Percentiles rank a stretch among this genome's conserved stretches.
These are phyloP conservation scores for Trichosporon ovoides DNA, from an alignment of 1,284 basidiomycete genomes.

Conservation along the genomic window DNA sequence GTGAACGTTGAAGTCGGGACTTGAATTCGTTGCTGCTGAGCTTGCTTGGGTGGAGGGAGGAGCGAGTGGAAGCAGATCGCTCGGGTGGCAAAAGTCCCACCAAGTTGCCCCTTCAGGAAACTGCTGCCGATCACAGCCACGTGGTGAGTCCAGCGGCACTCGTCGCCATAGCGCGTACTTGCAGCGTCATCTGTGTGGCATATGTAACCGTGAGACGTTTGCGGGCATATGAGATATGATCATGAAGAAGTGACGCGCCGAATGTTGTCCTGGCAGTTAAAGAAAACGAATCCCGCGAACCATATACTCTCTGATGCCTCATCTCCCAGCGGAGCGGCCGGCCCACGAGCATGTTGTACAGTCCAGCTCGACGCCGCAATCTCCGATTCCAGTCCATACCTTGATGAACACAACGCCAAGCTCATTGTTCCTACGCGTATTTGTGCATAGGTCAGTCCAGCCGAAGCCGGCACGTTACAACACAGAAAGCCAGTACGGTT, in stretches of 20 bases:
- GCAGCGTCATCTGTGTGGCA: too few species aligned
- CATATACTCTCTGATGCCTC: too few species aligned
- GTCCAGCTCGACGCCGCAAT: too few species aligned
- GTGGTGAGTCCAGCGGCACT: background rate
- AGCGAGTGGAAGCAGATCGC: conserved; percentile 2
- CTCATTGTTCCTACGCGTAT: background rate
- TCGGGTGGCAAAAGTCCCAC: background rate
- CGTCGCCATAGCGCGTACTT: background rate
- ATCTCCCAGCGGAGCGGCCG: too few species aligned
- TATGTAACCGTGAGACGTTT: too few species aligned
- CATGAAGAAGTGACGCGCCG: too few species aligned
- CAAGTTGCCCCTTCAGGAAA: conserved; percentile 1
- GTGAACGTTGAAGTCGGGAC: background rate
- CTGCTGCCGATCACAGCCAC: background rate
- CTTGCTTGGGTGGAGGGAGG: background rate
- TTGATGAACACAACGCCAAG: too few species aligned
- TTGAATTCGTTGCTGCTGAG: background rate
- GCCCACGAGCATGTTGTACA: too few species aligned
- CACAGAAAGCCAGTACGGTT: background rate
- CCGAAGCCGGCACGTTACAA: background rate
- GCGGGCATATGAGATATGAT: too few species aligned
- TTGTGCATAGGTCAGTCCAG: background rate
- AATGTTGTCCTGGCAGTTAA: too few species aligned
- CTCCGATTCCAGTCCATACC: too few species aligned
- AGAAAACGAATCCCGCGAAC: too few species aligned